A percentile compares a stretch with the other conserved stretches of the same genome.
These are phyloP conservation scores for Lepraria neglecta DNA, from an alignment of 495 filamentous ascomycete species.

Conservation along the genomic window DNA sequence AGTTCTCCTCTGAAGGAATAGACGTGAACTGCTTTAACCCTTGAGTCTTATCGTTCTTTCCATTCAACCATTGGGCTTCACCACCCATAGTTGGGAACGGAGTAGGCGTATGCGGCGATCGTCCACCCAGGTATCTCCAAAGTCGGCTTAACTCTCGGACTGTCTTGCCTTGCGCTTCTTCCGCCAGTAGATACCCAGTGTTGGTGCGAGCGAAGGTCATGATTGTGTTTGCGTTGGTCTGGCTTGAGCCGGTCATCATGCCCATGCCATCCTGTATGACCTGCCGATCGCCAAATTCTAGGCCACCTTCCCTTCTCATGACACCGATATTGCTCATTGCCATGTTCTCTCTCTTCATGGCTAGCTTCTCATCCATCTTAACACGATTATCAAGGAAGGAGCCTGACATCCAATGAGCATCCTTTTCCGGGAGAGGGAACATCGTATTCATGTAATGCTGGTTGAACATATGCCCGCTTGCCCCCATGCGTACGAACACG, in stretches of 20 bases:
- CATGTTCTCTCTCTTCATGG: slow-evolving; percentile 10
- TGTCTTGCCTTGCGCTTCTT: slow-evolving; percentile 31
- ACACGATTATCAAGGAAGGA: slow-evolving; percentile 25
- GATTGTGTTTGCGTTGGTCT: neutral
- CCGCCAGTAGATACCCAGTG: slow-evolving; percentile 18
- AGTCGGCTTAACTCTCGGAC: slow-evolving; percentile 62
- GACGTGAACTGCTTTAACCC: neutral
- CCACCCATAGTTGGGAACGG: neutral
- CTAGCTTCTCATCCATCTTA: slow-evolving; percentile 19
- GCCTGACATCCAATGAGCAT: slow-evolving; percentile 13
- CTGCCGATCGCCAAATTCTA: slow-evolving; percentile 23
- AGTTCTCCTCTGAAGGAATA: neutral
- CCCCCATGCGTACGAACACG: slow-evolving; percentile 59
- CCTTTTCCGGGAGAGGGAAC: slow-evolving; percentile 50
- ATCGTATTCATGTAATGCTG: slow-evolving; percentile 80
- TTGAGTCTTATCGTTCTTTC: neutral
- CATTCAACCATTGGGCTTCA: neutral
- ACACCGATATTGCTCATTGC: neutral
- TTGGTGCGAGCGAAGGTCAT: slow-evolving; percentile 14
- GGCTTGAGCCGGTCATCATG: neutral
- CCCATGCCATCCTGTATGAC: slow-evolving; percentile 4
- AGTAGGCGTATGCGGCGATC: slow-evolving; percentile 5
- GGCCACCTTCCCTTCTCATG: slow-evolving; percentile 16
- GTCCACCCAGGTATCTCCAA: slow-evolving; percentile 62
- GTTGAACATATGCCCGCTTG: slow-evolving; percentile 64